Base-by-base conservation (phyloP, 2,329 filamentous ascomycete species). In the Calonectria henricotiae region DNA sequence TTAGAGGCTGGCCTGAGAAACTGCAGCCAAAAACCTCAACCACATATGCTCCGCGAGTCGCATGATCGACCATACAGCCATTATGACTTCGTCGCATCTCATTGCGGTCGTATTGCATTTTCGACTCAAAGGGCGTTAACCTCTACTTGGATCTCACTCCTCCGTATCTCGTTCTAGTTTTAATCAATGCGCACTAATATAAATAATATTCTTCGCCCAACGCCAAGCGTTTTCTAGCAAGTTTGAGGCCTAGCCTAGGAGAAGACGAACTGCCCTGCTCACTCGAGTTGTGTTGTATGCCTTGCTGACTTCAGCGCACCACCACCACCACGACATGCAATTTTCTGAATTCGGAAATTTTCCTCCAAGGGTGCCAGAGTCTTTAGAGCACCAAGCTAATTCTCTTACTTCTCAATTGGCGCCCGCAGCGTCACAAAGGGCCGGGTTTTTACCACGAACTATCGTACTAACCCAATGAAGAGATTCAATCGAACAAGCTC, bases 401-500 rank as follows among this genome's bases (percentile, higher is more conserved):
- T 44, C 55, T 67, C 61, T 72, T 73, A 39, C 51, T 72, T 69
- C 67, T 73, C 69, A 60, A 71, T 41, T 41, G 37, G 62, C 68
- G 37, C 46, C 61, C 41, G 41, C 71, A 60, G 73, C 69, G 68
- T 78, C 68, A 71, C 73, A 75, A 65, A 65, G 49, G 47, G 60
- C 44, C 55, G 49, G 51, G 55, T 51, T 70, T 67, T 68, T 74
- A 60, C 60, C 68, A 60, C 66, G 67, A 78, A 72, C 74, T 44
- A 23, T 49, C 69, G 37, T 44, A 64, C 51, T 66, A 67, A 62
- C 68, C 73, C 68, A 58, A 69, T 69, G 37, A 32, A 66, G 58
- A 67, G 68, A 64, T 71, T 72, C 62, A 73, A 73, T 76, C 73
- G 69, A 67, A 46, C 61, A 58, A 70, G 39, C n/a, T 51, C 37